Percentiles rank a stretch among this genome's conserved stretches.
These are phyloP conservation scores for Orbilia javanica DNA, from an alignment of 2,329 filamentous ascomycete species.

Conservation along the genomic window DNA sequence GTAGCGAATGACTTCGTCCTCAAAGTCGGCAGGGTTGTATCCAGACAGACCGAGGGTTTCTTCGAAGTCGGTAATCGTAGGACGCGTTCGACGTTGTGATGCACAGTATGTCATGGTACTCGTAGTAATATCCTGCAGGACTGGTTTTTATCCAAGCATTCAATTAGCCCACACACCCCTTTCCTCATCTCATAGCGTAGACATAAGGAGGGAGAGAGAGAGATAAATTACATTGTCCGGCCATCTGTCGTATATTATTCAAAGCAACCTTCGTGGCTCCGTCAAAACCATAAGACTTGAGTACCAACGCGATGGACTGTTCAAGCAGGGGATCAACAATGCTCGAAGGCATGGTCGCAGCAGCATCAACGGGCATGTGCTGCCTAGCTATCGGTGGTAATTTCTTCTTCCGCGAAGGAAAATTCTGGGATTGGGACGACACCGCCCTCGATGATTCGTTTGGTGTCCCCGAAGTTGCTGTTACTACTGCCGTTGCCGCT, in stretches of 20 bases:
- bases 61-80: conserved; percentile 62
- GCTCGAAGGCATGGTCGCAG: conserved; percentile 33
- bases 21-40: conserved; percentile 56
- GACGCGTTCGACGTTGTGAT: conserved; percentile 61
- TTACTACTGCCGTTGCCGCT: not conserved
- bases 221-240: conserved; percentile 44
- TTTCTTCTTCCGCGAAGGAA: conserved; percentile 15
- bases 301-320: conserved; percentile 55
- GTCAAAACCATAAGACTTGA: conserved; percentile 45
- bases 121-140: conserved; percentile 42
- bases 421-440: not conserved
- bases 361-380: conserved; percentile 34
- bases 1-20: conserved; percentile 60
- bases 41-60: conserved; percentile 59
- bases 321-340: conserved; percentile 51
- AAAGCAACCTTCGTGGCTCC: conserved; percentile 40
- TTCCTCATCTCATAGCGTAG: not conserved
- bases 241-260: conserved; percentile 30
- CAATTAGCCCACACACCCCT: not conserved
- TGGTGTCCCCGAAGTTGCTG: no score
- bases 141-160: not conserved
- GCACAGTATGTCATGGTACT: conserved; percentile 46
- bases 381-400: conserved; percentile 54
- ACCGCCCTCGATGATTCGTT: conserved; percentile 16
- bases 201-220: not conserved